phyloP scores from a whole-genome alignment of 1,139 yeast genomes.

The Candida frijolesensis region DNA sequence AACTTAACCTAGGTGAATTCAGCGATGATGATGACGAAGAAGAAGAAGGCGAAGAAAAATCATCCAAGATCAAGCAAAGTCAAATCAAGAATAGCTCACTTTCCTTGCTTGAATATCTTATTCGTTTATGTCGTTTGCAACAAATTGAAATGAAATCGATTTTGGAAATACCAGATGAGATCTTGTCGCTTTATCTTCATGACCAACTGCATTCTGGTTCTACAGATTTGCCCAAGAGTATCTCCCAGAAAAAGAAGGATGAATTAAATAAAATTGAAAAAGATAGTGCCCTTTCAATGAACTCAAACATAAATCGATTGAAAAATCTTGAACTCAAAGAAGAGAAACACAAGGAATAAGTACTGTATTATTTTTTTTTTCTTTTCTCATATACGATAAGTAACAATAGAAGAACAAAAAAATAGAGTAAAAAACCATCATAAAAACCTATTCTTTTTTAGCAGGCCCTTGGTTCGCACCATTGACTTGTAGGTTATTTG shows the following conservation, averaged over 20 bases:
- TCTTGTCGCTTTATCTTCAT: constrained; percentile 60
- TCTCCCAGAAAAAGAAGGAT: constrained; percentile 19
- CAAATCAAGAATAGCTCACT: constrained; percentile 32
- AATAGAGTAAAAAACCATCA: background rate
- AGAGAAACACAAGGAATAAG: background rate
- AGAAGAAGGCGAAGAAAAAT: constrained; percentile 27
- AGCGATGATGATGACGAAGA: constrained; percentile 31
- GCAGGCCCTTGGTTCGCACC: background rate
- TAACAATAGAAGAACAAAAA: constrained; percentile 2
- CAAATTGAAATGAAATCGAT: constrained; percentile 59
- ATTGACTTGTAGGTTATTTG: background rate
- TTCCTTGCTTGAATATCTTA: constrained; percentile 65
- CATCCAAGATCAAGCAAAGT: constrained; percentile 17
- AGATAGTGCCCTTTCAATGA: constrained; percentile 27
- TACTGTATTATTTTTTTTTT: background rate
- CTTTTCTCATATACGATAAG: background rate
- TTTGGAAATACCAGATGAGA: constrained; percentile 64
- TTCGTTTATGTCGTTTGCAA: constrained; percentile 65
- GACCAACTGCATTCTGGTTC: constrained; percentile 53
- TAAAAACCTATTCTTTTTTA: background rate
- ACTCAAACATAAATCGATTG: constrained; percentile 39
- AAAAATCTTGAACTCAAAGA: constrained; percentile 29
- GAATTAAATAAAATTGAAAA: constrained; percentile 17
- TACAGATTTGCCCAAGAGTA: constrained; percentile 22
- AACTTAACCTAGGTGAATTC: constrained; percentile 32